Base-by-base conservation (phyloP, 805 yeast species). In the Yamadazyma akitaensis region DNA sequence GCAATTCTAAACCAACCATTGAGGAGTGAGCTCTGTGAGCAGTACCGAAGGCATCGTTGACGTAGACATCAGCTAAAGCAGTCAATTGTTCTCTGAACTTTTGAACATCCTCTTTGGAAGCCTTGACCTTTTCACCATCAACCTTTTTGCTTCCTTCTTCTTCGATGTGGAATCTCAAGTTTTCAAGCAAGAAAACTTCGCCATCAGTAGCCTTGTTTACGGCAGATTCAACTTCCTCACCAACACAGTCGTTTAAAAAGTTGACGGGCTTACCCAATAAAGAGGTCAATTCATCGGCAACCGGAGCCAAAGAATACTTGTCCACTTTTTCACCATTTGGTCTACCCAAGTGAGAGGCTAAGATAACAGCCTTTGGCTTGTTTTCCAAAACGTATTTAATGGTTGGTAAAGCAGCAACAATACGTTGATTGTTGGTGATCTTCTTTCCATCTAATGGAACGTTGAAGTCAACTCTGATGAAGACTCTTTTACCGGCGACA, bases 1-100 rank as follows among this genome's bases (percentile, higher is more conserved):
- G 91, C 62, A 89, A 81, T 61, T 92, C 91, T 61, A 94, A 80
- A 67, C 99, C 99, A 63, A 94, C 99, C 91, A 94, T 92, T 41
- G 99, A 94, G 46, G 97, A 90, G 80, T 94, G 99, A 54, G 99
- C 99, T 81, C 99, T 89, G 86, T 94, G 99, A 48, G 98, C 97
- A 54, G 99, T 94, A 72, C 99, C 99, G 65, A 94, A 94, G 49
- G 97, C 98, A 71, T 94, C 99, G 77, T 94, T 85, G 70, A 94
- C 82, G 80, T 94, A 94, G 56, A 94, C 96, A 64, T 94, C 99
- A 58, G 97, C 98, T 64, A 94, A 80, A 47, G 90, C 75, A 62
- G 96, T 87, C 75, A 94, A 83, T 67, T 87, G 83, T 63, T 81
- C 65, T 82, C 99, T 88, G 87, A 94, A 94, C 60, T 75, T 80